Conservation (phyloP, 352 stramenopile genomes). For the Globisporangium okanoganense region DNA sequence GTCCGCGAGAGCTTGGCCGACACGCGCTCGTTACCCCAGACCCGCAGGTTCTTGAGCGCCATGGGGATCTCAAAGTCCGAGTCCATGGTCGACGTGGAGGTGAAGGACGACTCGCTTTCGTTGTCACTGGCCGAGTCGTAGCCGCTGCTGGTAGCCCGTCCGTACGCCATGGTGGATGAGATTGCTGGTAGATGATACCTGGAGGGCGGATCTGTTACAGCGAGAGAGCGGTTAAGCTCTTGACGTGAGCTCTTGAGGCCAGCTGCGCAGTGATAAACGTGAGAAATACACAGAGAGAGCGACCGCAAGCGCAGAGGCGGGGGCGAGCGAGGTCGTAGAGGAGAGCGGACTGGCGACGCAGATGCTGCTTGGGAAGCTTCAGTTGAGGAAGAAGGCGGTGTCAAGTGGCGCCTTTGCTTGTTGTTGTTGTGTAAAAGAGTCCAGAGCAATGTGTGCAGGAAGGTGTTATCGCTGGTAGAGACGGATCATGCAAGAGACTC, state of each 20-base stretch:
- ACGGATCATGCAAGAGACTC: neutral
- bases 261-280: neutral
- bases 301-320: neutral
- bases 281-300: neutral
- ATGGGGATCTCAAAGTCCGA: slow-evolving; percentile 82
- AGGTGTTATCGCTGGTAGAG: slow-evolving; percentile 1
- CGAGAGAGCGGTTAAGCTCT: neutral
- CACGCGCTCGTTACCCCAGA: slow-evolving; percentile 64
- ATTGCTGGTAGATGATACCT: neutral
- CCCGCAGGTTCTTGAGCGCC: slow-evolving; percentile 55
- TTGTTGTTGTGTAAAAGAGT: neutral
- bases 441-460: slow-evolving; percentile 4
- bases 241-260: neutral
- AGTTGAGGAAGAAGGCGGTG: neutral
- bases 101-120: slow-evolving; percentile 68
- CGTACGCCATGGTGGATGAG: slow-evolving; percentile 18
- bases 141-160: neutral
- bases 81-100: slow-evolving; percentile 81
- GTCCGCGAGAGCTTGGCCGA: slow-evolving; percentile 57
- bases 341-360: neutral
- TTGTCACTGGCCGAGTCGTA: slow-evolving; percentile 21
- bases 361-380: slow-evolving; percentile 1
- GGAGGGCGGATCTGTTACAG: neutral
- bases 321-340: neutral
- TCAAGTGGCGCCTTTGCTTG: neutral